Percentiles rank a stretch among this genome's conserved stretches.
phyloP scores from a whole-genome alignment of 2,329 filamentous ascomycete species.

The Phoma herbarum region DNA sequence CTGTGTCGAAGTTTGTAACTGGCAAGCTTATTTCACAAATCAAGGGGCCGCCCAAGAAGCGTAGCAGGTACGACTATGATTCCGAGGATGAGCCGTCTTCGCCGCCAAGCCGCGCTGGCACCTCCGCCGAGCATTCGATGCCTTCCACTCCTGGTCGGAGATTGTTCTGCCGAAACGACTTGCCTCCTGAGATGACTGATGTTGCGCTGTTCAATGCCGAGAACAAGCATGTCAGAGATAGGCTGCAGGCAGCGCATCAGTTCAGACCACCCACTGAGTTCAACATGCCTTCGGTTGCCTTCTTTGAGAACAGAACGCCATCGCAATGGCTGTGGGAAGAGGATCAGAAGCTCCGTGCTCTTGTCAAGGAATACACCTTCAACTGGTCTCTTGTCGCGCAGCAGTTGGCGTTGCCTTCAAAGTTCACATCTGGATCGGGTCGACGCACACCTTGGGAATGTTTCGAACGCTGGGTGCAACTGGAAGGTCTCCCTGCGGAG shows the following conservation, averaged over 20 bases:
- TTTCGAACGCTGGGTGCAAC: conserved; percentile 93
- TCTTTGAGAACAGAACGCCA: conserved; percentile 85
- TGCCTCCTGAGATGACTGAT: conserved; percentile 74
- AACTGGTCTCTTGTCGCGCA: conserved; percentile 96
- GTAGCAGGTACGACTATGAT: conserved; percentile 82
- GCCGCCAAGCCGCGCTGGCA: conserved; percentile 49
- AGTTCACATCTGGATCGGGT: conserved; percentile 85
- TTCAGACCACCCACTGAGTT: conserved; percentile 93
- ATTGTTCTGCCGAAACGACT: conserved; percentile 54
- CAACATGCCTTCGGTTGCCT: conserved; percentile 86
- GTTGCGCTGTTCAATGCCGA: conserved; percentile 90
- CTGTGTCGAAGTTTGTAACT: conserved; percentile 86
- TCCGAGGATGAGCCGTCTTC: conserved; percentile 69
- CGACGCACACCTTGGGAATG: conserved; percentile 97
- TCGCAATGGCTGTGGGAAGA: conserved; percentile 93
- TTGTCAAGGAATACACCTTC: conserved; percentile 93
- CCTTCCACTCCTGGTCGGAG: conserved; percentile 51
- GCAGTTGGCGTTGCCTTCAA: conserved; percentile 75
- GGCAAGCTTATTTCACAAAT: conserved; percentile 77
- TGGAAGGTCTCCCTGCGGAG: conserved; percentile 89
- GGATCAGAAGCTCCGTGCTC: conserved; percentile 84
- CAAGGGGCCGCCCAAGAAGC: conserved; percentile 73
- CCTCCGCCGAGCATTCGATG: conserved; percentile 55
- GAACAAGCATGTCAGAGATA: conserved; percentile 87
- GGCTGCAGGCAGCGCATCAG: conserved; percentile 88